Percentiles rank a stretch among this genome's conserved stretches.
Evolutionary conservation across 371 early-diverging fungal species (phyloP).

Genomic region (Circinella minor): DNA sequence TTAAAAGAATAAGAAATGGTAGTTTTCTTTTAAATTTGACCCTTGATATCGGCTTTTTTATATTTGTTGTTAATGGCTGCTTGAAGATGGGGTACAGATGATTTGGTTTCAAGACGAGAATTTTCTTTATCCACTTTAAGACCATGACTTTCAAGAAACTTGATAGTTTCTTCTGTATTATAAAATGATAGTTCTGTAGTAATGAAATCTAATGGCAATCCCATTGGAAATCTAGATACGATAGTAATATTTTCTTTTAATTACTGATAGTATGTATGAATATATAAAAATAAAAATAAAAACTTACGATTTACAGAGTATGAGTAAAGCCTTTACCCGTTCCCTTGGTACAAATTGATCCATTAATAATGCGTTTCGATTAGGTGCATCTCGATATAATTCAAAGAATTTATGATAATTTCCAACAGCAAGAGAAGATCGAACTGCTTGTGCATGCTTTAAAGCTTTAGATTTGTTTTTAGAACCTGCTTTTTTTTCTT

Average conservation of each 20-base stretch:
- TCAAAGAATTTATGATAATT: slow-evolving; percentile 86
- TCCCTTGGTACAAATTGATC: slow-evolving; percentile 89
- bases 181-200: slow-evolving; percentile 52
- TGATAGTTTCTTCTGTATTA: slow-evolving; percentile 27
- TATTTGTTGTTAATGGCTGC: slow-evolving; percentile 55
- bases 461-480: slow-evolving; percentile 66
- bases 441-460: slow-evolving; percentile 83
- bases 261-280: not conserved
- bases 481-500: not conserved
- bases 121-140: slow-evolving; percentile 4
- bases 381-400: slow-evolving; percentile 80
- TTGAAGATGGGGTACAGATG: slow-evolving; percentile 44
- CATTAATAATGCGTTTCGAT: slow-evolving; percentile 86
- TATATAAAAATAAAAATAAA: not conserved
- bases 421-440: slow-evolving; percentile 73
- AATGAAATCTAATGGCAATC: slow-evolving; percentile 47
- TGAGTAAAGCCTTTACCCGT: slow-evolving; percentile 71
- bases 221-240: slow-evolving; percentile 54
- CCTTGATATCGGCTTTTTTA: slow-evolving; percentile 71
- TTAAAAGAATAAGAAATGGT: too few species aligned
- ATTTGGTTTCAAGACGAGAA: slow-evolving; percentile 53
- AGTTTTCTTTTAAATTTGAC: slow-evolving; percentile 40
- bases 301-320: slow-evolving; percentile 73
- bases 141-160: slow-evolving; percentile 46
- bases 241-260: too few species aligned